Conservation (phyloP, 2,329 filamentous ascomycete genomes). For the Xylaria digitata region DNA sequence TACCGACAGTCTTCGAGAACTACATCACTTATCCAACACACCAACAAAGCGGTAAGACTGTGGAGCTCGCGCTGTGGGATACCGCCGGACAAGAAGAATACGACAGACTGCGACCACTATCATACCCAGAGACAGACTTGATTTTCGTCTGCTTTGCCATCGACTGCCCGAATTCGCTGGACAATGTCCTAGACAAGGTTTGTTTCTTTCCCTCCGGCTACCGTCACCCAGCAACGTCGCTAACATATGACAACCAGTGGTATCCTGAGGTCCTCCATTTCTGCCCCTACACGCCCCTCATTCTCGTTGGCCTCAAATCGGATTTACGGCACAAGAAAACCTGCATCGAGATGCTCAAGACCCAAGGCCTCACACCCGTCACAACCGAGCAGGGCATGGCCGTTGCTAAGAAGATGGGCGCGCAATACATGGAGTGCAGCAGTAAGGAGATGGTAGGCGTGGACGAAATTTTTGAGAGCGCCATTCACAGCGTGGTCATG, state of each 20-base stretch:
- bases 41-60: slow-evolving; percentile 86
- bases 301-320: slow-evolving; percentile 96
- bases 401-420: slow-evolving; percentile 93
- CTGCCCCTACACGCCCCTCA: slow-evolving; percentile 94
- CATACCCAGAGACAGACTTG: slow-evolving; percentile 97
- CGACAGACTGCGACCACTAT: slow-evolving; percentile 92
- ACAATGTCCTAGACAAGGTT: slow-evolving; percentile 99
- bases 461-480: slow-evolving; percentile 93
- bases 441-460: slow-evolving; percentile 97
- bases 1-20: slow-evolving; percentile 98
- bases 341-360: slow-evolving; percentile 98
- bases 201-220: slow-evolving; percentile 41
- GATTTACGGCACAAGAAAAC: slow-evolving; percentile 95
- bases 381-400: slow-evolving; percentile 88
- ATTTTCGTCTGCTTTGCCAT: slow-evolving; percentile 99
- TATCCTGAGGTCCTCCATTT: slow-evolving; percentile 99
- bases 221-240: slow-evolving; percentile 12
- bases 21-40: slow-evolving; percentile 98
- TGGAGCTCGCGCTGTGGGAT: slow-evolving; percentile 98
- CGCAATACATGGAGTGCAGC: slow-evolving; percentile 97
- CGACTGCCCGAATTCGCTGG: slow-evolving; percentile 96
- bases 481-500: slow-evolving; percentile 88
- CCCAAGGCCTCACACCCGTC: slow-evolving; percentile 94
- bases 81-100: slow-evolving; percentile 99
- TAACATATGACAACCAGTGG: slow-evolving; percentile 67